Conservation (phyloP, 345 rosid species). For the Salix arbutifolia region DNA sequence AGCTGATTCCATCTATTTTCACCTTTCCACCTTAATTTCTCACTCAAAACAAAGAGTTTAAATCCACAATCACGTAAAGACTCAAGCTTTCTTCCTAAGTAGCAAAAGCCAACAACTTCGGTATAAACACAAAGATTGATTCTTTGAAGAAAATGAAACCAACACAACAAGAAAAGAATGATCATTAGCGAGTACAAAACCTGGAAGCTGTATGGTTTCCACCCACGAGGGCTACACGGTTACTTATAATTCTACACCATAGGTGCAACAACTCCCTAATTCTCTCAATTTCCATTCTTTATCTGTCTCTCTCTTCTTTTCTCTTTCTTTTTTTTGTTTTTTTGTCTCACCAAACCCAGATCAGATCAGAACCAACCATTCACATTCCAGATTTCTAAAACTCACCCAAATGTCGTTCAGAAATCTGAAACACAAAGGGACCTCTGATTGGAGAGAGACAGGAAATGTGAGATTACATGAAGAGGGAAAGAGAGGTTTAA, state of each 20-base stretch:
- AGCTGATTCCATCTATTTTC: conserved; percentile 21
- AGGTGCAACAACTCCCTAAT: conserved; percentile 38
- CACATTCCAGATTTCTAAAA: background rate
- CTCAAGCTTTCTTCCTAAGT: conserved; percentile 2
- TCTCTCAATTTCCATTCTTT: conserved; percentile 41
- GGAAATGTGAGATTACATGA: background rate
- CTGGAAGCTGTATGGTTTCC: conserved; percentile 63
- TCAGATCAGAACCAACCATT: conserved; percentile 5
- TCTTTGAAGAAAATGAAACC: conserved; percentile 3
- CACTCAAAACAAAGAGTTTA: background rate
- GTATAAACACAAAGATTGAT: conserved; percentile 1
- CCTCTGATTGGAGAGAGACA: background rate
- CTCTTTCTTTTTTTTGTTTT: background rate
- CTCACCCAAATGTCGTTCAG: background rate
- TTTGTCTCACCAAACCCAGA: conserved; percentile 6
- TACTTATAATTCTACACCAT: conserved; percentile 35
- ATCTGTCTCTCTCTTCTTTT: background rate
- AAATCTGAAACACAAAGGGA: background rate
- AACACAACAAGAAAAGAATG: background rate
- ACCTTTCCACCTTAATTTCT: background rate
- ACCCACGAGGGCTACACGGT: conserved; percentile 53
- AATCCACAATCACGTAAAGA: background rate
- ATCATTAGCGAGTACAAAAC: conserved; percentile 51
- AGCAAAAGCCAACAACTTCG: conserved; percentile 19
- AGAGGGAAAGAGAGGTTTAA: background rate